These are phyloP conservation scores for Beta macrorhiza DNA, from an alignment of 179 eudicot species.

Conservation along the genomic window DNA sequence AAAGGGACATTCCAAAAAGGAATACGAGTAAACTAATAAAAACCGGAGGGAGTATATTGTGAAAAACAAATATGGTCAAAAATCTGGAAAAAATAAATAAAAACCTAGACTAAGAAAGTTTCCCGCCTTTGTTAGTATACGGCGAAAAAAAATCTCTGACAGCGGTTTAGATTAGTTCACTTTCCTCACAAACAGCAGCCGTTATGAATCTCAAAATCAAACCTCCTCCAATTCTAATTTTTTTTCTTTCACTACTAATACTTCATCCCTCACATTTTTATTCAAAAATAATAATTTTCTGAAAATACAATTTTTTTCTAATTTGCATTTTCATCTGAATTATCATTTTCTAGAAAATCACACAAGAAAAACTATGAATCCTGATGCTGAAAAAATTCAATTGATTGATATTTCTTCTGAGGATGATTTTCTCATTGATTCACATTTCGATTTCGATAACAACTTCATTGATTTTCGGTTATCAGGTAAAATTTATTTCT, in stretches of 20 bases:
- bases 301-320: neutral
- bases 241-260: neutral
- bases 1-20: too few relatives aligned
- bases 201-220: conserved; percentile 13
- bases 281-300: neutral
- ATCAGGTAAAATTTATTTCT: conserved; percentile 30
- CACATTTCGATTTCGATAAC: conserved; percentile 22
- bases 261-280: neutral
- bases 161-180: too few relatives aligned
- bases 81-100: too few relatives aligned
- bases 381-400: conserved; percentile 35
- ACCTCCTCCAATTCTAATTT: too few relatives aligned
- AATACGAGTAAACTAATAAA: too few relatives aligned
- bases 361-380: conserved; percentile 23
- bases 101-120: too few relatives aligned
- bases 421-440: conserved; percentile 56
- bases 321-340: neutral
- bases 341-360: neutral
- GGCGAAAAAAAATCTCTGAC: too few relatives aligned
- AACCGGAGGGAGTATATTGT: too few relatives aligned
- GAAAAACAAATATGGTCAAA: too few relatives aligned
- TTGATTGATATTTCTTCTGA: conserved; percentile 49
- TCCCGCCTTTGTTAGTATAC: too few relatives aligned
- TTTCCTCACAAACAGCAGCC: conserved; percentile 3
- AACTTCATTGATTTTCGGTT: conserved; percentile 41